These are phyloP conservation scores for Penicillium coffeae DNA, from an alignment of 495 filamentous ascomycete species.

Conservation along the genomic window DNA sequence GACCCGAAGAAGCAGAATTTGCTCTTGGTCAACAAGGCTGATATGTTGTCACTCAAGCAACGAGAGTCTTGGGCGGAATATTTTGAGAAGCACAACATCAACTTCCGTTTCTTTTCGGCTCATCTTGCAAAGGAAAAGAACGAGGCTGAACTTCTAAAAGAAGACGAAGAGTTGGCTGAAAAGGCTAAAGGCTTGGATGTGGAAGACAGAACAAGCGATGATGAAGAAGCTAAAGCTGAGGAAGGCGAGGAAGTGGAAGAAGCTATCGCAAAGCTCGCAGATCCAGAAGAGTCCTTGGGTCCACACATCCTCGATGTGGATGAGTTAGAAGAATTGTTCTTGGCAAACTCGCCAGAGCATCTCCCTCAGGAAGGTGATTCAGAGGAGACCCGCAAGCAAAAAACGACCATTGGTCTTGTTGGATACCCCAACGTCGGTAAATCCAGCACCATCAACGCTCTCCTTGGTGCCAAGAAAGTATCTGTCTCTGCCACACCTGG, in stretches of 20 bases:
- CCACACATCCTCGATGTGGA: slow-evolving; percentile 86
- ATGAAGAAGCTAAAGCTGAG: slow-evolving; percentile 27
- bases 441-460: slow-evolving; percentile 97
- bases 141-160: slow-evolving; percentile 57
- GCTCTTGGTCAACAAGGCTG: slow-evolving; percentile 95
- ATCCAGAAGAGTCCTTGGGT: slow-evolving; percentile 38
- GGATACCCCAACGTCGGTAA: slow-evolving; percentile 99
- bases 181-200: slow-evolving; percentile 36
- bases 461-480: slow-evolving; percentile 97
- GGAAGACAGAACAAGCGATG: slow-evolving; percentile 24
- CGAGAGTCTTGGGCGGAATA: slow-evolving; percentile 83
- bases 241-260: slow-evolving; percentile 19
- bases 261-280: slow-evolving; percentile 23
- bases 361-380: slow-evolving; percentile 31
- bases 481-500: slow-evolving; percentile 96
- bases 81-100: slow-evolving; percentile 75
- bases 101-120: slow-evolving; percentile 94
- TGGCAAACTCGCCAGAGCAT: slow-evolving; percentile 63
- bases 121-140: slow-evolving; percentile 83
- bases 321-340: slow-evolving; percentile 85
- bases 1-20: slow-evolving; percentile 85
- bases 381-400: slow-evolving; percentile 42
- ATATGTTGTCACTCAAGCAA: slow-evolving; percentile 94
- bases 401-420: slow-evolving; percentile 87
- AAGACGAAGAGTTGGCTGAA: slow-evolving; percentile 43